phyloP scores from a whole-genome alignment of 257 asterid genomes.

The Ophiorrhiza pumila region DNA sequence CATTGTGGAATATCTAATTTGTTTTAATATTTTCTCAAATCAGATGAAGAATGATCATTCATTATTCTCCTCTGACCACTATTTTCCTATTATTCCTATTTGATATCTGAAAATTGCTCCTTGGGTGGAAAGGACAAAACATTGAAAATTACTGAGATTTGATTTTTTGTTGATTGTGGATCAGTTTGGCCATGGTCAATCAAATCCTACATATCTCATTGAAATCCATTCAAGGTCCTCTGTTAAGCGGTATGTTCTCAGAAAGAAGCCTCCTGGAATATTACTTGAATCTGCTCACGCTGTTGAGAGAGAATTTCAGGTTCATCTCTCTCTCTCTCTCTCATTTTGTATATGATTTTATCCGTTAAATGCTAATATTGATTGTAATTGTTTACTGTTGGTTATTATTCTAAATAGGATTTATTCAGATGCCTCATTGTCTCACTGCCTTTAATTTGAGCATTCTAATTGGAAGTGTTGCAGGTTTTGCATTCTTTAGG shows the following conservation, averaged over 20 bases:
- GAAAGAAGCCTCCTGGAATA: slow-evolving; percentile 87
- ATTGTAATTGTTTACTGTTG: background rate
- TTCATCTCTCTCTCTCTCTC: slow-evolving; percentile 15
- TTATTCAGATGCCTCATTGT: background rate
- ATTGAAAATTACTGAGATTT: background rate
- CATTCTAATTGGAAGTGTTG: slow-evolving; percentile 21
- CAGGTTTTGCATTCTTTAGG: slow-evolving; percentile 92
- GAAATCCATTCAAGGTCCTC: slow-evolving; percentile 61
- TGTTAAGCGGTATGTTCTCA: slow-evolving; percentile 66
- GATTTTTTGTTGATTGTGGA: slow-evolving; percentile 4
- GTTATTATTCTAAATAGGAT: background rate
- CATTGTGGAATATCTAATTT: background rate
- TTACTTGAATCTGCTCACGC: slow-evolving; percentile 93
- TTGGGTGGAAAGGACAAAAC: background rate
- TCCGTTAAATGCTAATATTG: background rate
- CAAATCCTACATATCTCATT: slow-evolving; percentile 86
- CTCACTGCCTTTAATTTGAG: background rate
- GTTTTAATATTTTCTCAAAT: too few relatives aligned
- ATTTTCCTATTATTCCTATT: background rate
- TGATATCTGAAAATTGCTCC: background rate
- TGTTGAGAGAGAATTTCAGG: slow-evolving; percentile 94
- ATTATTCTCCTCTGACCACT: background rate
- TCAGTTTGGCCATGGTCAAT: slow-evolving; percentile 98
- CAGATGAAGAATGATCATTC: background rate
- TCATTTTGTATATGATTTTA: background rate